Base-by-base conservation (phyloP, 352 stramenopile species). In the Globisporangium takayamanum region DNA sequence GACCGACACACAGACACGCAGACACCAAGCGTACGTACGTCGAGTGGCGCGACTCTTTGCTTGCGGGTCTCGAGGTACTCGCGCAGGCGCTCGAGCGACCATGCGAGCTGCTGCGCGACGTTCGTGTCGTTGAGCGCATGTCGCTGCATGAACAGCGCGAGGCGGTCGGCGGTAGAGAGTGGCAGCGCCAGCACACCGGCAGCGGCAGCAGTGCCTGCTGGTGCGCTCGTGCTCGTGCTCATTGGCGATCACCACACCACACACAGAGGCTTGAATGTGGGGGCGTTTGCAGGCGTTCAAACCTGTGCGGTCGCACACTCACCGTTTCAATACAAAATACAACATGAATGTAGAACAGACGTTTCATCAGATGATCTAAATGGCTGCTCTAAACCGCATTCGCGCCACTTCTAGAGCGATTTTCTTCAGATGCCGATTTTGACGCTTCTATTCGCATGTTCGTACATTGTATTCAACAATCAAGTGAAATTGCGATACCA, bases 111-210 rank as follows among this genome's bases (percentile, higher is more conserved):
- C 55, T 54, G 64, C 22, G 78, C 74, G 39, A 89, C 64, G 26
- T 69, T 71, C 5, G 78, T 71, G 12, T 71, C 55, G 0, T 69
- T 20, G 30, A 92, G 60, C 47, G 44, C 62, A 66, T 84, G 80
- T 55, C 78, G 76, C 57, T 78, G 66, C 64, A 92, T 80, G 49
- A 92, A 81, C 33, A 72, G 68, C 58, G 63, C 72, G 50, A 92
- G 76, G 47, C 78, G 76, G 41, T 86, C 76, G 39, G 79, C 74
- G 33, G 68, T 62, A 33, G 76, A 77, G 55, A 64, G 42, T 2
- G 46, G 66, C 55, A 58, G 67, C 6, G 64, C 67, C 47, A 58
- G 30, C 30, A 12, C 33, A 39, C 33, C 33, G 7, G 33, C 33
- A 39, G 33, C 33, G 11, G 5, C 33, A 59, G 58, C 50, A 25